Conservation (phyloP, 768 basidiomycete genomes). For the Lepiota brunneoincarnata region DNA sequence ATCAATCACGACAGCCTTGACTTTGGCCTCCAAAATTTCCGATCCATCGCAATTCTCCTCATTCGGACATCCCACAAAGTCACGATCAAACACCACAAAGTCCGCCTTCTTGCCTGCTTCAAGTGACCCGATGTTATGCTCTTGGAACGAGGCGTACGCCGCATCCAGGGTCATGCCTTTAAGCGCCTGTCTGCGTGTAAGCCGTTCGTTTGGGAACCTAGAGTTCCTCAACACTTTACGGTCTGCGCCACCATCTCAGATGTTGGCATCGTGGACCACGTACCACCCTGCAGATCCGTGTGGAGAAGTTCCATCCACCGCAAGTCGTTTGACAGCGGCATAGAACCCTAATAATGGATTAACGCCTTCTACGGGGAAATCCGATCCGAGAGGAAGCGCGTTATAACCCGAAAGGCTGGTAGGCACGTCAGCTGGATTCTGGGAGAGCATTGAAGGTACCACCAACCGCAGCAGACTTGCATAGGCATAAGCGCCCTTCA, state of each 20-base stretch:
- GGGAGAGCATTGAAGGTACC: not conserved
- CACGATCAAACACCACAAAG: constrained; percentile 77
- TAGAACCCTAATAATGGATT: constrained; percentile 90
- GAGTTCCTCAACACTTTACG: not conserved
- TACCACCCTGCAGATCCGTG: constrained; percentile 85
- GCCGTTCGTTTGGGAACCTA: constrained; percentile 75
- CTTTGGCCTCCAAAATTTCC: constrained; percentile 66
- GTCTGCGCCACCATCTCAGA: not conserved
- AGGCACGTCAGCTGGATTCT: constrained; percentile 45
- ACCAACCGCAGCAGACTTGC: constrained; percentile 65
- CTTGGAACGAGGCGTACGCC: constrained; percentile 84
- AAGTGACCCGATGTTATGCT: constrained; percentile 70
- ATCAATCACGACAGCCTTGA: constrained; percentile 73
- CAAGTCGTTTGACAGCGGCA: constrained; percentile 78
- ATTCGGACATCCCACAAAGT: constrained; percentile 42
- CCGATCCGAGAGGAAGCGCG: constrained; percentile 76
- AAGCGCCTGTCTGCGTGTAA: constrained; percentile 79
- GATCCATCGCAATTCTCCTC: constrained; percentile 12
- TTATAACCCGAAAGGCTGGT: constrained; percentile 14
- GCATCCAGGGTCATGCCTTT: constrained; percentile 90
- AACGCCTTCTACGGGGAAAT: constrained; percentile 91
- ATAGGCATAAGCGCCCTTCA: constrained; percentile 90
- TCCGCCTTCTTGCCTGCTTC: constrained; percentile 81
- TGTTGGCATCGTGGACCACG: constrained; percentile 16
- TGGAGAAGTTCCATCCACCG: constrained; percentile 69